phyloP scores from a whole-genome alignment of 2,329 filamentous ascomycete species.

The Fusarium sp. region DNA sequence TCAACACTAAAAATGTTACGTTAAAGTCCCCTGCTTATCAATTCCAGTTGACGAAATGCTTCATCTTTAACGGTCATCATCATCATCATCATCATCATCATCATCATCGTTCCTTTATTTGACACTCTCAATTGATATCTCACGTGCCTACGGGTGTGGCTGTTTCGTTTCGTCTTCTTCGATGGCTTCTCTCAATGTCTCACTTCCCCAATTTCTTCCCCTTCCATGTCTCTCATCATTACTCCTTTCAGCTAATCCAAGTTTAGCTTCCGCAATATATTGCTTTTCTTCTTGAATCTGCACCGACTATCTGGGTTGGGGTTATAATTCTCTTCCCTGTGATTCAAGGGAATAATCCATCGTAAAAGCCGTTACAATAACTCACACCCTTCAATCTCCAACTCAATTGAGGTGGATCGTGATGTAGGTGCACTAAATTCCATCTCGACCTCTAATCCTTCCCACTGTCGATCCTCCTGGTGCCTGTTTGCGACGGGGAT shows the following conservation, averaged over 20 bases:
- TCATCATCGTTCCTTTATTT: neutral
- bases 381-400: constrained; percentile 1
- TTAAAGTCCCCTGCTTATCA: constrained; percentile 3
- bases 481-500: constrained; percentile 19
- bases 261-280: constrained; percentile 24
- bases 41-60: neutral
- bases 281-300: constrained; percentile 11
- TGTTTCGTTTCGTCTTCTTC: constrained; percentile 20
- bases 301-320: constrained; percentile 5
- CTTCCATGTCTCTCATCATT: constrained; percentile 23
- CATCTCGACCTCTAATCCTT: constrained; percentile 18
- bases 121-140: neutral
- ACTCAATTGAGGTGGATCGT: constrained; percentile 2
- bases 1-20: neutral
- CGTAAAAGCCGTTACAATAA: neutral
- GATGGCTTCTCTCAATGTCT: constrained; percentile 31
- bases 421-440: constrained; percentile 22
- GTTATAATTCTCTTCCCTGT: constrained; percentile 7
- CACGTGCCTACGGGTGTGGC: constrained; percentile 6
- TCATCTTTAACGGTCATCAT: neutral
- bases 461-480: constrained; percentile 13
- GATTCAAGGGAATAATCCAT: neutral
- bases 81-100: neutral
- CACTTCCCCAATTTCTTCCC: constrained; percentile 27
- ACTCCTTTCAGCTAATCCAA: constrained; percentile 20